Evolutionary conservation across 129 eudicot species (phyloP).

Genomic region (Saussurea involucrata): DNA sequence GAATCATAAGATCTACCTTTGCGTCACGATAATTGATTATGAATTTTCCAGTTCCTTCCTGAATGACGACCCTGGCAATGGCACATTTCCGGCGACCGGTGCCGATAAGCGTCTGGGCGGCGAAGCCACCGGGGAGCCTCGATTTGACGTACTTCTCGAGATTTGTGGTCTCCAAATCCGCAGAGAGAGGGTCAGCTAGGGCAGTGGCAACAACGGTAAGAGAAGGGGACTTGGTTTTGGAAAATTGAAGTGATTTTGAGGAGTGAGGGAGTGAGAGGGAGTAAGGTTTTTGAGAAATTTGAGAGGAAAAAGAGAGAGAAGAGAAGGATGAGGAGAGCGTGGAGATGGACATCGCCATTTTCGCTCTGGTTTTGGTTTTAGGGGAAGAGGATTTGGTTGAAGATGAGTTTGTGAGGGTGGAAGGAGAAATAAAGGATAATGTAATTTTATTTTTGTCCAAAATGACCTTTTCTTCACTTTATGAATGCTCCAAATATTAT

Average conservation of each 20-base stretch:
- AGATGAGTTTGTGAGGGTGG: conserved; percentile 14
- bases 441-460: conserved; percentile 11
- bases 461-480: conserved; percentile 14
- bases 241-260: conserved; percentile 15
- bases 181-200: conserved; percentile 21
- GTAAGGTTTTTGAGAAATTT: conserved; percentile 51
- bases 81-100: conserved; percentile 89
- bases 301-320: conserved; percentile 74
- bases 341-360: conserved; percentile 59
- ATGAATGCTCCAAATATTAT: not conserved
- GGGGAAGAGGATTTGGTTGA: conserved; percentile 8
- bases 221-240: conserved; percentile 26
- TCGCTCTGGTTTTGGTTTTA: conserved; percentile 1
- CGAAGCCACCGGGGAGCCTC: conserved; percentile 87
- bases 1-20: conserved; percentile 28
- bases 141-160: conserved; percentile 64
- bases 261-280: conserved; percentile 29
- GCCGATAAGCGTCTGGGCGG: conserved; percentile 74
- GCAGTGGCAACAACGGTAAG: conserved; percentile 40
- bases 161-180: conserved; percentile 35
- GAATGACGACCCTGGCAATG: conserved; percentile 86
- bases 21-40: conserved; percentile 77
- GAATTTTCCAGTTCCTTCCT: conserved; percentile 82
- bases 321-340: conserved; percentile 68
- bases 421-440: conserved; percentile 18